These are phyloP conservation scores for Erucastrum elatum DNA, from an alignment of 345 rosid genomes.

Conservation along the genomic window DNA sequence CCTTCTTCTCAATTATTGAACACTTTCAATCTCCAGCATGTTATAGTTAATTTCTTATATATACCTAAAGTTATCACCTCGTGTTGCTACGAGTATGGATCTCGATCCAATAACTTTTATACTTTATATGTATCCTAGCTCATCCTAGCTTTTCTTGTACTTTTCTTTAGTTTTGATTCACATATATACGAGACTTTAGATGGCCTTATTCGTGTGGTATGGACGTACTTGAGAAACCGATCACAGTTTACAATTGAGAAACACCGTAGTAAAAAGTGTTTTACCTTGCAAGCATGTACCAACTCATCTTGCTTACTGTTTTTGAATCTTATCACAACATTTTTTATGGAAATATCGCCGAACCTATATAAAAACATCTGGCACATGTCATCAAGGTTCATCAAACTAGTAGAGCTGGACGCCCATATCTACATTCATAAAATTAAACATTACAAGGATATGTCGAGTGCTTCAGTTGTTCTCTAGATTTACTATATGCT, in stretches of 20 bases:
- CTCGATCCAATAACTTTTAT: not conserved
- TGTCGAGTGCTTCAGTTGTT: not conserved
- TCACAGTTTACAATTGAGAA: not conserved
- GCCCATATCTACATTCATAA: not conserved
- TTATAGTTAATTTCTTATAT: not conserved
- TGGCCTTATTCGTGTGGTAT: not conserved
- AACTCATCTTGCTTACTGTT: not conserved
- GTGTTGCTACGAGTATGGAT: slow-evolving; percentile 20
- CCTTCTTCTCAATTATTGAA: slow-evolving; percentile 19
- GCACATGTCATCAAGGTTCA: not conserved
- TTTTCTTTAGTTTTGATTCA: not conserved
- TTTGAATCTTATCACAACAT: not conserved
- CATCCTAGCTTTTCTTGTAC: not conserved
- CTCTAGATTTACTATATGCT: not conserved
- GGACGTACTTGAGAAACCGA: not conserved
- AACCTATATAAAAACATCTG: not conserved
- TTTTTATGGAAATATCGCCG: not conserved
- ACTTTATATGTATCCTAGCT: not conserved
- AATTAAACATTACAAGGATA: not conserved
- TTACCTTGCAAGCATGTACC: not conserved
- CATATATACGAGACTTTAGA: not conserved
- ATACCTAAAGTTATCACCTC: not conserved
- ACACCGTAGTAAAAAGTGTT: not conserved
- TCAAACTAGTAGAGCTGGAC: not conserved
- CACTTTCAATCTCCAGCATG: slow-evolving; percentile 12